These are phyloP conservation scores for Lasiodiplodia sp. DNA, from an alignment of 2,329 filamentous ascomycete genomes.

Conservation along the genomic window DNA sequence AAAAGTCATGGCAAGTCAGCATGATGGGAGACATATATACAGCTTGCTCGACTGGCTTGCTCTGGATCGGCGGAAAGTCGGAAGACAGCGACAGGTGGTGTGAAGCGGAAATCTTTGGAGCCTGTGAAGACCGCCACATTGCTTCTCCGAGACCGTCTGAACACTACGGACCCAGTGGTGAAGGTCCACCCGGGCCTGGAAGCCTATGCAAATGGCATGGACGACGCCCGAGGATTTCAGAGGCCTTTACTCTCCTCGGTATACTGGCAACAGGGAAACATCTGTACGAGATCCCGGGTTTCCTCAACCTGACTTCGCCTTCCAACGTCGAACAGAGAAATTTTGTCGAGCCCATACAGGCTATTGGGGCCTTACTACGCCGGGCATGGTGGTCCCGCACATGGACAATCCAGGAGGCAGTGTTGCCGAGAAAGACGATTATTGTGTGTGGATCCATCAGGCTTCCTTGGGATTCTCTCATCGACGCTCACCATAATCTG, in stretches of 20 bases:
- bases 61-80: neutral
- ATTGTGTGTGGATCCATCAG: neutral
- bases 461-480: neutral
- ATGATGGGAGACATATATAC: constrained; percentile 15
- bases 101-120: neutral
- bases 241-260: constrained; percentile 1
- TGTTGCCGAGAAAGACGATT: neutral
- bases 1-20: constrained; percentile 7
- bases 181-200: neutral
- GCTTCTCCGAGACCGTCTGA: too few relatives aligned
- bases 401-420: constrained; percentile 11
- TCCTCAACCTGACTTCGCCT: neutral
- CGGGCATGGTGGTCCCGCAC: constrained; percentile 1
- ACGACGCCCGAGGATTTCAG: neutral
- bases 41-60: neutral
- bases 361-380: neutral
- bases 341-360: constrained; percentile 9
- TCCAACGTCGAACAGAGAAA: neutral
- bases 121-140: neutral
- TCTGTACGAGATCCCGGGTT: neutral
- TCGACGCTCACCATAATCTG: neutral
- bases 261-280: neutral
- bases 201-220: neutral
- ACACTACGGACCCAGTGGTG: too few relatives aligned
- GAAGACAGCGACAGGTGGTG: constrained; percentile 2